Conservation (phyloP, 495 filamentous ascomycete species). For the Penicillium malachiteum region DNA sequence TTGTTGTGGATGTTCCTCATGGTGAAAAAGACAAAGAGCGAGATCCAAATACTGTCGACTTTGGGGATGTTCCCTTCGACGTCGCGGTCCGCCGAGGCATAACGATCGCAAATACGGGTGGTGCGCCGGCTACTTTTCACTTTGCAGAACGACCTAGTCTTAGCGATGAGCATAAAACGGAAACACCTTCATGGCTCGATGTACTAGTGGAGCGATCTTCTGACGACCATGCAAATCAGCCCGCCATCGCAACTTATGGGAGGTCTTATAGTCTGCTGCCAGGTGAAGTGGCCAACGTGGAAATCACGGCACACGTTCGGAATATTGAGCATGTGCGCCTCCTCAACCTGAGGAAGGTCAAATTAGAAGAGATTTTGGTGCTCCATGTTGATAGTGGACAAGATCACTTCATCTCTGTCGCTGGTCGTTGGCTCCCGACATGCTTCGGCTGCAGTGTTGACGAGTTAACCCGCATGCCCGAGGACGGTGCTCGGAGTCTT, state of each 20-base stretch:
- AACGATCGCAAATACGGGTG: conserved; percentile 89
- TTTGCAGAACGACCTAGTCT: conserved; percentile 69
- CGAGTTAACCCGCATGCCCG: conserved; percentile 80
- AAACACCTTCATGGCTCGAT: conserved; percentile 62
- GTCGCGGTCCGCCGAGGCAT: conserved; percentile 60
- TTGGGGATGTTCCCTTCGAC: conserved; percentile 71
- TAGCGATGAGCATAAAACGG: conserved; percentile 38
- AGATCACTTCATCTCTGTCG: conserved; percentile 87
- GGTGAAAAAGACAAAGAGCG: conserved; percentile 29
- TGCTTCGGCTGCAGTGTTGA: conserved; percentile 81
- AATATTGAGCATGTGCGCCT: conserved; percentile 60
- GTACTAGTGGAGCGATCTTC: conserved; percentile 57
- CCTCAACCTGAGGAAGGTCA: conserved; percentile 66
- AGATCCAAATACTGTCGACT: conserved; percentile 63
- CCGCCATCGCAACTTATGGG: conserved; percentile 20
- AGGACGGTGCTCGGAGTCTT: conserved; percentile 64
- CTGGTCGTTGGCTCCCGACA: conserved; percentile 74
- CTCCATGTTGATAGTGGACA: conserved; percentile 81
- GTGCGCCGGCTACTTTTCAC: conserved; percentile 68
- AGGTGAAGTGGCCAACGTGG: conserved; percentile 73
- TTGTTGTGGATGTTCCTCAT: conserved; percentile 69
- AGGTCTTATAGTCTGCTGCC: conserved; percentile 66
- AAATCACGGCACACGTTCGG: conserved; percentile 62
- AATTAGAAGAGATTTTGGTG: conserved; percentile 82
- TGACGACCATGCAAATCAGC: conserved; percentile 31